These are phyloP conservation scores for Teratosphaeria epicoccoides DNA, from an alignment of 2,329 filamentous ascomycete genomes.

Conservation along the genomic window DNA sequence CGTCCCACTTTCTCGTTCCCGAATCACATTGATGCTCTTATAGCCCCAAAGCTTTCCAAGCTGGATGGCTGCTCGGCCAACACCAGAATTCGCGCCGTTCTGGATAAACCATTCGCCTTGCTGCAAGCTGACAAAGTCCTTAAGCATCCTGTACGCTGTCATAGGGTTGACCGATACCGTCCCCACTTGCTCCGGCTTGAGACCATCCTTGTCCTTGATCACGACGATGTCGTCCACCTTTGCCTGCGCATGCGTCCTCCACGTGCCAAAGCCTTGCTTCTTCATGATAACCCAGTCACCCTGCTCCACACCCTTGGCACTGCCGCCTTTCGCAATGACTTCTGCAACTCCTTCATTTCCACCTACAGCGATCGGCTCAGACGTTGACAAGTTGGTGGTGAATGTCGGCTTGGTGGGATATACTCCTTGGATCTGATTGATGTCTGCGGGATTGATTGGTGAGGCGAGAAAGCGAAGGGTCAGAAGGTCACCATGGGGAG, in stretches of 20 bases:
- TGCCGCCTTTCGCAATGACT: conserved; percentile 59
- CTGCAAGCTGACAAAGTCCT: conserved; percentile 57
- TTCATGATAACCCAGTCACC: conserved; percentile 95
- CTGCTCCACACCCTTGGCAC: conserved; percentile 50
- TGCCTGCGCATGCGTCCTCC: conserved; percentile 79
- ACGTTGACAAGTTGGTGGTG: conserved; percentile 63
- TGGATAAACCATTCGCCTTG: conserved; percentile 93
- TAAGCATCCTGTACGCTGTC: conserved; percentile 87
- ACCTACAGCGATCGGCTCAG: conserved; percentile 63
- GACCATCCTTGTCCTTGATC: conserved; percentile 57
- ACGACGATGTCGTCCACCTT: conserved; percentile 50
- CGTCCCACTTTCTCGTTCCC: conserved; percentile 61
- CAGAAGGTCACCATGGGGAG: conserved; percentile 57
- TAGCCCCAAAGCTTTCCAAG: conserved; percentile 76
- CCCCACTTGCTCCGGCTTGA: conserved; percentile 68
- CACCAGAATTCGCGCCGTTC: conserved; percentile 91
- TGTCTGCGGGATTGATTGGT: conserved; percentile 92
- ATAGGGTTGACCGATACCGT: conserved; percentile 89
- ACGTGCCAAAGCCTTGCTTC: conserved; percentile 75
- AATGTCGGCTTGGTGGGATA: conserved; percentile 81
- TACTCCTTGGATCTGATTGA: conserved; percentile 95
- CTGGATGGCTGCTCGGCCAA: conserved; percentile 85
- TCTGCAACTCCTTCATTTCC: conserved; percentile 94
- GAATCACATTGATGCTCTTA: conserved; percentile 80
- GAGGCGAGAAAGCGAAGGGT: conserved; percentile 81